Evolutionary conservation across 257 asterid genomes (phyloP).

Genomic region (Solanum chilense): DNA sequence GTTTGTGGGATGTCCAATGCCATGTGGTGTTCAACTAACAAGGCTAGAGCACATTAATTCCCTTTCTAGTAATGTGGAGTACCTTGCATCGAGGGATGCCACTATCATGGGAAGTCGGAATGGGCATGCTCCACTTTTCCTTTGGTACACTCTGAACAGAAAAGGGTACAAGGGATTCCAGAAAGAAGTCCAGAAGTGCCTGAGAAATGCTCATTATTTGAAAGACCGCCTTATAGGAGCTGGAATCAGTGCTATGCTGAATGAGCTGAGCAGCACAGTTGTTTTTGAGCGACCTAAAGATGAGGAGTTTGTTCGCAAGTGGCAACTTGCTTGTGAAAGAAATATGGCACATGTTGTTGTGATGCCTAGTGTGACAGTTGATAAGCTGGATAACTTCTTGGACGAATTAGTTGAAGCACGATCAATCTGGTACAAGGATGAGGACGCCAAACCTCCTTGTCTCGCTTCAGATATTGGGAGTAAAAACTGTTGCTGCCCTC

Average conservation of each 20-base stretch:
- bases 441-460: slow-evolving; percentile 50
- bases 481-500: slow-evolving; percentile 30
- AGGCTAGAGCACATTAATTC: slow-evolving; percentile 57
- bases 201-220: slow-evolving; percentile 85
- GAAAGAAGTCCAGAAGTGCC: slow-evolving; percentile 91
- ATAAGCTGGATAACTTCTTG: slow-evolving; percentile 70
- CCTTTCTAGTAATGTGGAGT: slow-evolving; percentile 82
- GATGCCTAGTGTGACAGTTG: slow-evolving; percentile 74
- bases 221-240: slow-evolving; percentile 62
- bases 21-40: slow-evolving; percentile 90
- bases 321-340: slow-evolving; percentile 97
- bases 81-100: slow-evolving; percentile 96
- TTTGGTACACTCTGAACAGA: slow-evolving; percentile 87
- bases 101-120: slow-evolving; percentile 98
- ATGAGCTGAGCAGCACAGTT: slow-evolving; percentile 92
- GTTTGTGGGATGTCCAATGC: slow-evolving; percentile 98
- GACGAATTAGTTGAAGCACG: slow-evolving; percentile 53
- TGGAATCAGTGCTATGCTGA: slow-evolving; percentile 83
- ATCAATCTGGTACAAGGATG: slow-evolving; percentile 55
- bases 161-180: slow-evolving; percentile 95
- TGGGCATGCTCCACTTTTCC: slow-evolving; percentile 94
- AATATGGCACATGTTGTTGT: slow-evolving; percentile 85
- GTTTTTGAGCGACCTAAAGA: slow-evolving; percentile 90
- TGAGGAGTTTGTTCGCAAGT: slow-evolving; percentile 78
- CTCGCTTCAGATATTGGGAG: slow-evolving; percentile 72